Evolutionary conservation across 1,139 yeast genomes (phyloP).

Genomic region (Geotrichum phurueaensis): DNA sequence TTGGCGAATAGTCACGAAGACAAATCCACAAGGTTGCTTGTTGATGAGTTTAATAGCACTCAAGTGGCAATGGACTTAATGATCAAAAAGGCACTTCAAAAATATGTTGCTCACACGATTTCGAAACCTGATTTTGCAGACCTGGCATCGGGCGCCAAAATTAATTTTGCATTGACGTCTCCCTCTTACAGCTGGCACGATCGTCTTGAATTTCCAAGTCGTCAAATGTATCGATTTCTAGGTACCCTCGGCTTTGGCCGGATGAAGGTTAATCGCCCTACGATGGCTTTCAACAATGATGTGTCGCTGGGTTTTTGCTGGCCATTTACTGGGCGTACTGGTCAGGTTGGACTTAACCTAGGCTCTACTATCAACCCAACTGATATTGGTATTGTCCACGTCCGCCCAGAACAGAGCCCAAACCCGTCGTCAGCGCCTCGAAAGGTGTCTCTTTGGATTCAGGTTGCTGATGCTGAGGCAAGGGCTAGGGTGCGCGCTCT

Average conservation of each 20-base stretch:
- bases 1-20: neutral
- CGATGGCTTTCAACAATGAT: slow-evolving; percentile 26
- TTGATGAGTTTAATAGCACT: neutral
- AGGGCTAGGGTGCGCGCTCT: slow-evolving; percentile 17
- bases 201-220: slow-evolving; percentile 17
- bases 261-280: slow-evolving; percentile 25
- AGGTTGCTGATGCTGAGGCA: slow-evolving; percentile 23
- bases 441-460: slow-evolving; percentile 31
- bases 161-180: slow-evolving; percentile 30
- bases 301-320: slow-evolving; percentile 34
- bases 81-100: slow-evolving; percentile 12
- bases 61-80: slow-evolving; percentile 4
- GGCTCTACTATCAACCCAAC: slow-evolving; percentile 27
- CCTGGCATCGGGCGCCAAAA: slow-evolving; percentile 30
- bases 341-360: slow-evolving; percentile 30
- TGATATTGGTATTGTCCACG: slow-evolving; percentile 33
- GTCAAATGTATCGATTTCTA: slow-evolving; percentile 19
- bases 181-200: slow-evolving; percentile 25
- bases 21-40: neutral
- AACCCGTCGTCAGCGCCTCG: slow-evolving; percentile 33
- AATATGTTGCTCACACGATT: slow-evolving; percentile 13
- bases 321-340: slow-evolving; percentile 34
- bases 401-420: slow-evolving; percentile 26
- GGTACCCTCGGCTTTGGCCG: slow-evolving; percentile 26
- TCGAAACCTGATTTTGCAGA: slow-evolving; percentile 33